Base-by-base conservation (phyloP, 495 filamentous ascomycete genomes). In the Aspergillus diversus region DNA sequence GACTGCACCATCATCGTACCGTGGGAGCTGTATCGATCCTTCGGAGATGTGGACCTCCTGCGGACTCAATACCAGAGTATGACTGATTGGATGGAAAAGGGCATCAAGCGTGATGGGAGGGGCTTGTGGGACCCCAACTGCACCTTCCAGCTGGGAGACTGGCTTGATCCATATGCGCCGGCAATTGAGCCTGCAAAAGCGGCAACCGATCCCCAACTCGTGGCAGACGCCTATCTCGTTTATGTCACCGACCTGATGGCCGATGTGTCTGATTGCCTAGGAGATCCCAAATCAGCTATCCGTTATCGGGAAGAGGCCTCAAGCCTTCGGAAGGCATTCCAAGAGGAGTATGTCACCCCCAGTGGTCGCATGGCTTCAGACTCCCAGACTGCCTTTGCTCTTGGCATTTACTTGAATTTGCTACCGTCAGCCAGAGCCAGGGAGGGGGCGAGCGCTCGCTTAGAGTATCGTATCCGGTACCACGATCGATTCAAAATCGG, bases 1-100 rank as follows among this genome's bases (percentile, higher is more conserved):
- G 84, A 86, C 57, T 79, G 73, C 0, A 66, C 77, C 0, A 69
- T 86, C 15, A 72, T 74, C 5, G 73, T 76, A 37, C 81, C 84
- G 0, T 83, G 79, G 77, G 75, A 67, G 34, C 59, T 80, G 0
- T 86, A 81, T 63, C 68, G 57, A 12, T 66, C 73, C 17, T 81
- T 71, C 37, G 79, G 81, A 0, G 83, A 86, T 48, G 57, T 62
- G 5, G 66, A 61, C 0, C 75, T 81, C 6, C 73, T 85, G 7
- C 39, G 63, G 33, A 66, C 67, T 13, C 79, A 85, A 59, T 82
- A 76, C 46, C 34, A 63, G 0, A 79, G 80, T 33, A 81, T 80
- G 64, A 72, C 72, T 21, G 66, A 69, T 7, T 86, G 82, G 82
- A 54, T 85, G 9, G 79, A 80, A 48, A 63, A 73, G 21, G 83